These are phyloP conservation scores for Albatrellus ellisii DNA, from an alignment of 768 basidiomycete genomes.

Conservation along the genomic window DNA sequence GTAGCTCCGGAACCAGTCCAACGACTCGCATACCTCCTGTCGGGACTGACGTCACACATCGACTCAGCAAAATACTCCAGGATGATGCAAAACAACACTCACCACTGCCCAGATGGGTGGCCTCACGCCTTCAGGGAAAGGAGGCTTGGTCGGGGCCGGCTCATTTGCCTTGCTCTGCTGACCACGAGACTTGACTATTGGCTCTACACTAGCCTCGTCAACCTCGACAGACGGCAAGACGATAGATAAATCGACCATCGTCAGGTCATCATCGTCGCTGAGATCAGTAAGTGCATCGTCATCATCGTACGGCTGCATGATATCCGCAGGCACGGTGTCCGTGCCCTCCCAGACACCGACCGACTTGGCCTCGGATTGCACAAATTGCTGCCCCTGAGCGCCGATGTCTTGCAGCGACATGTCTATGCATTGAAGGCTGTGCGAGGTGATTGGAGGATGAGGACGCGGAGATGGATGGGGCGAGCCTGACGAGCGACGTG, in stretches of 20 bases:
- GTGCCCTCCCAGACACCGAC: neutral
- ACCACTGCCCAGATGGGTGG: slow-evolving; percentile 37
- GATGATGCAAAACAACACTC: neutral
- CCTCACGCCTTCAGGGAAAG: slow-evolving; percentile 11
- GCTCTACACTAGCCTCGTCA: neutral
- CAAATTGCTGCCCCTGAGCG: neutral
- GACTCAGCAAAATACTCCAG: neutral
- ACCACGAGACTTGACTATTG: neutral
- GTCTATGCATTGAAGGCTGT: no score
- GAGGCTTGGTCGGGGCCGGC: slow-evolving; percentile 13
- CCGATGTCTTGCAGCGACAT: neutral
- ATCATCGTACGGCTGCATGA: neutral
- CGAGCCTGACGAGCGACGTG: no score
- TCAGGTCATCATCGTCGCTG: neutral
- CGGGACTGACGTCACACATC: slow-evolving; percentile 37
- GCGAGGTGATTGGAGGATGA: no score
- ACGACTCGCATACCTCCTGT: slow-evolving; percentile 75
- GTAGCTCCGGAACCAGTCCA: slow-evolving; percentile 63
- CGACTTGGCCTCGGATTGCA: neutral
- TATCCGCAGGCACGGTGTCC: neutral
- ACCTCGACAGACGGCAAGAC: neutral
- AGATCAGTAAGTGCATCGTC: neutral
- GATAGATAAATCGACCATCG: neutral
- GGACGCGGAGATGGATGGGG: no score
- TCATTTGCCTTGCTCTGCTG: neutral